Conservation (phyloP, 768 basidiomycete genomes). For the Termitomyces eurrhizus region DNA sequence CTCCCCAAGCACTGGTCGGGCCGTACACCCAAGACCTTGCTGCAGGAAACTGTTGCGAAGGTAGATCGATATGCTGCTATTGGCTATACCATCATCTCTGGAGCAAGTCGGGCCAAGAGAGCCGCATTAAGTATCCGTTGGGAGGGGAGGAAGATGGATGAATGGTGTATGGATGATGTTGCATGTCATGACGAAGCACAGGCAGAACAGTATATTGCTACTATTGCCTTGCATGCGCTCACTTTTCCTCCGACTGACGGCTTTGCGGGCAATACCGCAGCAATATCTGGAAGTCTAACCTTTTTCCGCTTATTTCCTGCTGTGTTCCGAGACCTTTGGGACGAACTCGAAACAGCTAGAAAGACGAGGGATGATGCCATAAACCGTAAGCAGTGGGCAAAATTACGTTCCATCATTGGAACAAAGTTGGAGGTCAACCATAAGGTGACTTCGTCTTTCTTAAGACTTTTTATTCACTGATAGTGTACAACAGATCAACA, state of each 20-base stretch:
- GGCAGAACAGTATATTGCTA: constrained; percentile 89
- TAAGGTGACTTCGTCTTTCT: constrained; percentile 30
- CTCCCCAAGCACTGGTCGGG: constrained; percentile 84
- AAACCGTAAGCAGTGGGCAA: constrained; percentile 72
- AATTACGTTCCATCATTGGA: constrained; percentile 59
- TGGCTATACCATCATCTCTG: constrained; percentile 62
- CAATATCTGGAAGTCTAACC: constrained; percentile 46
- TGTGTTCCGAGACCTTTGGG: constrained; percentile 87
- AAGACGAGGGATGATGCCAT: constrained; percentile 55
- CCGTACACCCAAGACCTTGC: constrained; percentile 70
- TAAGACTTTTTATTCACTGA: constrained; percentile 3
- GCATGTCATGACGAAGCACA: constrained; percentile 77
- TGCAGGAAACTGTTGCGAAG: constrained; percentile 66
- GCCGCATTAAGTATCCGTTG: constrained; percentile 71
- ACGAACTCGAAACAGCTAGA: constrained; percentile 70
- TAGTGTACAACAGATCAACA: constrained; percentile 16
- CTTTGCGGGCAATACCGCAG: constrained; percentile 46
- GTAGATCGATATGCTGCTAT: constrained; percentile 73
- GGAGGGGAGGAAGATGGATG: constrained; percentile 53
- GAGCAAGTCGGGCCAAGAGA: constrained; percentile 70
- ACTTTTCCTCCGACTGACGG: constrained; percentile 61
- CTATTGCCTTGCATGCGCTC: constrained; percentile 78
- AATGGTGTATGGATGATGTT: constrained; percentile 82
- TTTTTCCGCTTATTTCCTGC: constrained; percentile 81
- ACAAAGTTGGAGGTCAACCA: constrained; percentile 43